Evolutionary conservation across 129 eudicot species (phyloP).

Genomic region (Dittrichia graveolens): DNA sequence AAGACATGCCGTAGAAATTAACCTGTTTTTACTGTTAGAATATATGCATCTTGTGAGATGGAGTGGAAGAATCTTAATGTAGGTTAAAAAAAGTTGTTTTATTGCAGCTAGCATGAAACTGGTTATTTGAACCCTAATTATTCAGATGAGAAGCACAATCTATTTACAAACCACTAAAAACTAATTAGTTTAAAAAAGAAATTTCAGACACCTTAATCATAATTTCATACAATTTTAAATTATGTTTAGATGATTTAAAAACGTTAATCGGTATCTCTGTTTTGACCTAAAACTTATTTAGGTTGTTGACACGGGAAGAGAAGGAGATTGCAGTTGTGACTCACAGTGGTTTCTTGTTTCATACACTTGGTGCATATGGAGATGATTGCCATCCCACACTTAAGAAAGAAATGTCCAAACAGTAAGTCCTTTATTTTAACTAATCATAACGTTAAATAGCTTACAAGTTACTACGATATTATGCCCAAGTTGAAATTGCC

Average conservation of each 20-base stretch:
- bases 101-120: not conserved
- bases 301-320: slow-evolving; percentile 85
- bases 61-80: too few relatives aligned
- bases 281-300: slow-evolving; percentile 25
- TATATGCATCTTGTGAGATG: not conserved
- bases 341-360: slow-evolving; percentile 80
- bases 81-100: too few relatives aligned
- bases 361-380: slow-evolving; percentile 66
- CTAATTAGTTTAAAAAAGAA: not conserved
- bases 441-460: too few relatives aligned
- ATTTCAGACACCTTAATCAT: not conserved
- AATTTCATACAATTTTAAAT: not conserved
- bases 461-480: too few relatives aligned
- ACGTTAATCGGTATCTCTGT: not conserved
- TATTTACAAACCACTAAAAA: not conserved
- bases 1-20: not conserved
- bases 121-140: not conserved
- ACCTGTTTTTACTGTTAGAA: too few relatives aligned
- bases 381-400: slow-evolving; percentile 72
- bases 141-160: not conserved
- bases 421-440: slow-evolving; percentile 52
- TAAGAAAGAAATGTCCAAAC: slow-evolving; percentile 67
- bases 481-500: not conserved
- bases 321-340: slow-evolving; percentile 90
- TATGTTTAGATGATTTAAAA: not conserved